Evolutionary conservation across 768 basidiomycete species (phyloP), one percentile per base, ranked within the genome.

Genomic region (Macrolepiota fuliginosa): DNA sequence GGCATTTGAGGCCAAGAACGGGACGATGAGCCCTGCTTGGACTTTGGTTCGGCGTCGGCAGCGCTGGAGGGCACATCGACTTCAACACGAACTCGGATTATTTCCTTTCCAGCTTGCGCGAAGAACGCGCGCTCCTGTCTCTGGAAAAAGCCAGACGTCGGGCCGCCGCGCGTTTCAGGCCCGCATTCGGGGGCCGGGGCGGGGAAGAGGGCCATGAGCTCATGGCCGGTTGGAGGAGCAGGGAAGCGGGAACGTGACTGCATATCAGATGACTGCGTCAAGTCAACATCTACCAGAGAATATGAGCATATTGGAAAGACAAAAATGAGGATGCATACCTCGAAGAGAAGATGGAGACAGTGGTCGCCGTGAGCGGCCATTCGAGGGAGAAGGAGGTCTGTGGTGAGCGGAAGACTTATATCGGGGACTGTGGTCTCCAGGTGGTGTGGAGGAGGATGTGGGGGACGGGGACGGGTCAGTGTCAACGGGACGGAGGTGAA

Each of bases 191-290:
- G 90, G 15, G 89, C 81, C 3, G 85, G 76, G 4, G 90, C 82
- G 0, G 91, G 91, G 69, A 92, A 92, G 76, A 92, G 83, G 13
- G 88, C 88, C 91, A 92, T 92, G 66, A 92, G 81, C 65, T 92
- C 89, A 66, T 92, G 90, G 1, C 90, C 90, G 0, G 88, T 90
- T 4, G 89, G 87, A 1, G 91, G 91, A 0, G 88, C 83, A 17
- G 90, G 90, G 69, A 85, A 90, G 64, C 85, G 86, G 19, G 60
- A 54, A 61, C 87, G 77, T 2, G 81, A 74, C 2, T 74, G 70
- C 62, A 79, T 74, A 65, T 81, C 82, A 58, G 79, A 75, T 42
- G 80, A 75, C 61, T 83, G 82, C 0, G 82, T 76, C 53, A 90
- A 79, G 70, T 90, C 88, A 66, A 91, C 76, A 71, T 91, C 89